Percentiles rank a stretch among this genome's conserved stretches.
These are phyloP conservation scores for Blastobotrys serpentis DNA, from an alignment of 1,139 yeast genomes.

Conservation along the genomic window DNA sequence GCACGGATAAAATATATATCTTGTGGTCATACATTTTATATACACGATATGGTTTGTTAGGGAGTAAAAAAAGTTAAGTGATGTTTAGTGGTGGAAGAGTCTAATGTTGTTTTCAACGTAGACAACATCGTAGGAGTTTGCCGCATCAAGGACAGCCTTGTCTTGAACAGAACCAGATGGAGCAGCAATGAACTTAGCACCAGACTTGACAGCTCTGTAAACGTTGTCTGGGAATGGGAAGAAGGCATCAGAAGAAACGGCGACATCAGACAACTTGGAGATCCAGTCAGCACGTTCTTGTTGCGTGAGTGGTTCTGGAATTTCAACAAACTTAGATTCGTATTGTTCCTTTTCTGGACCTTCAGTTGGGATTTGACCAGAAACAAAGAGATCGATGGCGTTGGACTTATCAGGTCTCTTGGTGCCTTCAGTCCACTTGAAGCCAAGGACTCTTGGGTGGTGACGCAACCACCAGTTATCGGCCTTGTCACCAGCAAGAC, in stretches of 20 bases:
- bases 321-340: conserved; percentile 73
- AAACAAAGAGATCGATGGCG: conserved; percentile 91
- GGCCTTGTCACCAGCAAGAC: conserved; percentile 98
- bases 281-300: conserved; percentile 90
- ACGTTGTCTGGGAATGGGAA: conserved; percentile 99
- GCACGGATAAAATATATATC: neutral
- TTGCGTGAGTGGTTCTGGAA: conserved; percentile 79
- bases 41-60: conserved; percentile 3
- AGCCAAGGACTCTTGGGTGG: conserved; percentile 87
- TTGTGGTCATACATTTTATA: conserved; percentile 1
- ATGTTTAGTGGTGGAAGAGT: conserved; percentile 83
- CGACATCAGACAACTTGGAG: conserved; percentile 73
- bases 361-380: conserved; percentile 83
- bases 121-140: conserved; percentile 82
- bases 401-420: conserved; percentile 98
- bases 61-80: neutral
- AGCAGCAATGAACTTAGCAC: conserved; percentile 93
- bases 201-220: conserved; percentile 94
- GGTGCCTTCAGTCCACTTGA: conserved; percentile 97
- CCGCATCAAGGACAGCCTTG: conserved; percentile 92
- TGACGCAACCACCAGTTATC: conserved; percentile 99
- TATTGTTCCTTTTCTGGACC: conserved; percentile 94
- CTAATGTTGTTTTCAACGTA: conserved; percentile 96
- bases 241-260: conserved; percentile 95
- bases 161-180: conserved; percentile 98